Base-by-base conservation (phyloP, 257 asterid species). In the Plectranthus barbatus region DNA sequence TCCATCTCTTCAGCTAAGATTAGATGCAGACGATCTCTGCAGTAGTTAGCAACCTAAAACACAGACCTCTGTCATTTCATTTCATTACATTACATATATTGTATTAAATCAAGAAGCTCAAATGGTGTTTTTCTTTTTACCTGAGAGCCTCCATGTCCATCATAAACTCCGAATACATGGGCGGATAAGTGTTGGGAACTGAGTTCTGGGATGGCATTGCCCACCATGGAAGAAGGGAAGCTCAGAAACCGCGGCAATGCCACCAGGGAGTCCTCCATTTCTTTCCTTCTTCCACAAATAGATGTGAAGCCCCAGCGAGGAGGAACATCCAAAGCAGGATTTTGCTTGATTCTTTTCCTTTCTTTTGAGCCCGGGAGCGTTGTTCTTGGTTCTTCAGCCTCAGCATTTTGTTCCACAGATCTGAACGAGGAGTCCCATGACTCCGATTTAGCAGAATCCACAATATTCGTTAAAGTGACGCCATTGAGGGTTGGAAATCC, bases 71-170 rank as follows among this genome's bases (percentile, higher is more conserved):
- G 37, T n/a, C 10, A 12, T 34, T 11, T 34, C 40, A 34, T 34
- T 34, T 6, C 40, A 29, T 9, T n/a, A 26, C 5, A 26, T 26
- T 26, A 1, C n/a, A n/a, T 26, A 26, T 26, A 26, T 26, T 12
- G 0, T 10, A 52, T n/a, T 0, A n/a, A 26, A 52, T n/a, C 5
- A 52, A 52, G 36, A 31, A 24, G 4, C 44, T 39, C 12, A 23
- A 15, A 23, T 51, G n/a, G 36, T 14, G 5, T 20, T 54, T 31
- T 31, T 31, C 5, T 2, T 31, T 31, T 31, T 31, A 87, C 94
- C 90, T 87, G 84, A 51, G 47, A 63, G 66, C 91, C 94, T 49
- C 96, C 94, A 53, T 88, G 96, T 66, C 94, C 96, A 67, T 88
- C 94, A 41, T 76, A 88, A 59, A 88, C 94, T 53, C 89, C 96